Base-by-base conservation (phyloP, 257 asterid genomes). In the Verbena officinalis region DNA sequence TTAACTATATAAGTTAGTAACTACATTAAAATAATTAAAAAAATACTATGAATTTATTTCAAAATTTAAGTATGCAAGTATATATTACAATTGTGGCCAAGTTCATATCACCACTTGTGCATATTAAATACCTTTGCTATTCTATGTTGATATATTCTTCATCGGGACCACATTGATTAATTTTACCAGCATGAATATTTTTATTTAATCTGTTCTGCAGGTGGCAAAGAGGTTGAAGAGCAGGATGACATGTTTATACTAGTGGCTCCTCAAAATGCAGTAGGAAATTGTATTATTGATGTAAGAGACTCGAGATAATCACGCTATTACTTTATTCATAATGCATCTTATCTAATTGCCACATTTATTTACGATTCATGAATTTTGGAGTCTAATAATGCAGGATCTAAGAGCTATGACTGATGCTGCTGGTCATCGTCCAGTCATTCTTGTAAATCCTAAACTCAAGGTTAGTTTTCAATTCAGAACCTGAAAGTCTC, bases 261-360 rank as follows among this genome's bases (percentile, higher is more conserved):
- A 75, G 89, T 92, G 77, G 98, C 98, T 75, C 98, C 98, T n/a
- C 97, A 92, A 84, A 92, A 92, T 83, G 93, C 96, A 20, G 89
- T 89, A 17, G 97, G 98, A 34, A 89, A 89, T 69, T 92, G 98
- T 72, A 92, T 92, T 64, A 89, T 92, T 49, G 97, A 78, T 60
- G 98, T 89, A 77, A 81, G 95, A 59, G 64, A 55, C 71, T 74
- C 51, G 12, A 66, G n/a, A 21, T 13, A 42, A 20, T 51, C n/a
- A 5, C 23, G 57, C 31, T 59, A 59, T 23, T 58, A 15, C 27
- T 72, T 27, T 65, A 38, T 43, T 57, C 23, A 17, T 52, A 54
- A 64, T 43, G 15, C 33, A 30, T 53, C 57, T 24, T 48, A 9
- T 27, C 51, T 52, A 62, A 9, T 57, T 64, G 22, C 68, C 59